A percentile compares a stretch with the other conserved stretches of the same genome.
Evolutionary conservation across 2,329 filamentous ascomycete species (phyloP).

Genomic region (Colletotrichum cordylinicola): DNA sequence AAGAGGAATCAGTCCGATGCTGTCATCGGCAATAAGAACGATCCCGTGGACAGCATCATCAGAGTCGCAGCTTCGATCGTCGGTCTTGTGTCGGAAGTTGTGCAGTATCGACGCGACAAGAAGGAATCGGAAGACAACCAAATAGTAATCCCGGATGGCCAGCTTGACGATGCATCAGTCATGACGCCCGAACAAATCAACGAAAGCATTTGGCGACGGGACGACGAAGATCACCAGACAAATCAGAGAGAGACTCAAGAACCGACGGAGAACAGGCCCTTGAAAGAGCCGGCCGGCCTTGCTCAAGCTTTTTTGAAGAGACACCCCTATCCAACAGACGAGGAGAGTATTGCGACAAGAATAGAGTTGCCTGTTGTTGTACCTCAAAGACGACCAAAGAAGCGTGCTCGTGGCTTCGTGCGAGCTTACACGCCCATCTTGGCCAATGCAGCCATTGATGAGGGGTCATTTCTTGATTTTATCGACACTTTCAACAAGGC

Average conservation of each 20-base stretch:
- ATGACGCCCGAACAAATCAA: neutral
- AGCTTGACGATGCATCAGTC: neutral
- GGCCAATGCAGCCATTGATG: slow-evolving; percentile 48
- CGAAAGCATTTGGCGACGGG: neutral
- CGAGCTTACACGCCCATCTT: slow-evolving; percentile 57
- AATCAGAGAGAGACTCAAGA: neutral
- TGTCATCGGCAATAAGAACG: neutral
- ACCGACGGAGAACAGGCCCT: neutral
- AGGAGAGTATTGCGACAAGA: neutral
- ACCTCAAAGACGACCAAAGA: slow-evolving; percentile 55
- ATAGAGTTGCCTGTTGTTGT: slow-evolving; percentile 53
- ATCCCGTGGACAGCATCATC: slow-evolving; percentile 15
- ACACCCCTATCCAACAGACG: neutral
- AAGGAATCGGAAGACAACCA: neutral
- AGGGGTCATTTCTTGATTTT: slow-evolving; percentile 53
- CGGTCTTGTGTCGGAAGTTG: slow-evolving; percentile 22
- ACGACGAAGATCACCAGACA: neutral
- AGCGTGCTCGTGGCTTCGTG: slow-evolving; percentile 54
- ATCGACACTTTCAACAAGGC: slow-evolving; percentile 51
- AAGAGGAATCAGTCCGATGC: neutral
- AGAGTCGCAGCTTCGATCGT: slow-evolving; percentile 20
- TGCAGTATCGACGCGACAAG: slow-evolving; percentile 23
- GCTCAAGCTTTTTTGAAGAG: neutral
- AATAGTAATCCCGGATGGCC: neutral
- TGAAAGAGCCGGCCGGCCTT: neutral